Conservation (phyloP, 2,329 filamentous ascomycete species). For the Truncatella angustata region DNA sequence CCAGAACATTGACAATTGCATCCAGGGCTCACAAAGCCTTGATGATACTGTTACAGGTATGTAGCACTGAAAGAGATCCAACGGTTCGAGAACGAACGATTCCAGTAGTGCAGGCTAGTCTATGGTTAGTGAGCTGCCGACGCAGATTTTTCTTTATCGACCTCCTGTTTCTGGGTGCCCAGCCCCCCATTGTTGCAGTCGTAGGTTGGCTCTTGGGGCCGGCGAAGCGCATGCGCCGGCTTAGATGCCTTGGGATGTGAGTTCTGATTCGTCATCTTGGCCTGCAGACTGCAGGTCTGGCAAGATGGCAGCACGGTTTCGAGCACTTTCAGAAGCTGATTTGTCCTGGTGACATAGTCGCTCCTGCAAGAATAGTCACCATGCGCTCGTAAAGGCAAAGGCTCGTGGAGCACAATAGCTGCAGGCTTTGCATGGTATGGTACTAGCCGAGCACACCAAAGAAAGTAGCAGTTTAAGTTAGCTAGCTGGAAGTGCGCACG, state of each 20-base stretch:
- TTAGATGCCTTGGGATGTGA: neutral
- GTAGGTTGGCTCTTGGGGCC: slow-evolving; percentile 1
- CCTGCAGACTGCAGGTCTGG: slow-evolving; percentile 9
- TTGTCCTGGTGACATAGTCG: slow-evolving; percentile 8
- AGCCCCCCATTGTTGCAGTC: neutral
- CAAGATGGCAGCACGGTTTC: neutral
- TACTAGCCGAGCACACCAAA: neutral
- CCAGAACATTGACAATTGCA: too few species aligned
- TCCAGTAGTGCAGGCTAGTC: too few species aligned
- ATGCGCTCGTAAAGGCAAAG: slow-evolving; percentile 1
- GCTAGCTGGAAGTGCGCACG: neutral
- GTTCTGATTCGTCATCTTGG: slow-evolving; percentile 4
- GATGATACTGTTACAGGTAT: too few species aligned
- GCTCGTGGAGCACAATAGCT: slow-evolving; percentile 5
- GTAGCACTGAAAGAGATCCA: too few species aligned
- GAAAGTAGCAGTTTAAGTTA: too few species aligned
- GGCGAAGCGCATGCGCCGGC: neutral
- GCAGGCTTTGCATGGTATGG: slow-evolving; percentile 1
- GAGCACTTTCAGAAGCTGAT: slow-evolving; percentile 13
- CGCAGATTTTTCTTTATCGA: neutral
- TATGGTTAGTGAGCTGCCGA: too few species aligned
- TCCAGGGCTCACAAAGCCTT: too few species aligned
- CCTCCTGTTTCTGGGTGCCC: slow-evolving; percentile 7
- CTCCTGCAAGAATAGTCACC: slow-evolving; percentile 2
- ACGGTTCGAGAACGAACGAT: too few species aligned